Conservation (phyloP, 768 basidiomycete species). For the Pleurotus salmoneostramineus region DNA sequence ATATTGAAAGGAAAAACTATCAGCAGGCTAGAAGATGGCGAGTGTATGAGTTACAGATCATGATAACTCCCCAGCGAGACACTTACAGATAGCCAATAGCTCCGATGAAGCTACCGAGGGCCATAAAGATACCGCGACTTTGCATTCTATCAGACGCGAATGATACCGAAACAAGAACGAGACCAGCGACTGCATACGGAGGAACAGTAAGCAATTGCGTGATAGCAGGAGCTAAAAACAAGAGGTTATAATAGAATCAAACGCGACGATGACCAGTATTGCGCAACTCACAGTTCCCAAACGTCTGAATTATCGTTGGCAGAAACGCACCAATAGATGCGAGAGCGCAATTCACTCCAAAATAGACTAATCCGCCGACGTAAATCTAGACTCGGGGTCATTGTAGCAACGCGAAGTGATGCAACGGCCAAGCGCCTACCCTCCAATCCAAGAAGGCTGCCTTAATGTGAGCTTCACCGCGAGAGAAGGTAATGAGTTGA, state of each 20-base stretch:
- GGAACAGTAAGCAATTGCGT: constrained; percentile 79
- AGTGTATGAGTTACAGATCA: background rate
- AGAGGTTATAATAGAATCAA: background rate
- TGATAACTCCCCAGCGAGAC: background rate
- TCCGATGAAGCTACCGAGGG: constrained; percentile 37
- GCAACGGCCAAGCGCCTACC: constrained; percentile 23
- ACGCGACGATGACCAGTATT: background rate
- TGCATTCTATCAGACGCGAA: constrained; percentile 67
- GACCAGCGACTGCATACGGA: constrained; percentile 70
- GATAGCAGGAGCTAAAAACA: constrained; percentile 49
- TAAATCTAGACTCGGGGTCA: constrained; percentile 45
- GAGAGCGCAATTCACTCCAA: constrained; percentile 71
- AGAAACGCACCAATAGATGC: constrained; percentile 80
- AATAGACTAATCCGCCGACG: constrained; percentile 68
- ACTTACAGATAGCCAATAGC: constrained; percentile 63
- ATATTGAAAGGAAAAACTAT: constrained; percentile 47
- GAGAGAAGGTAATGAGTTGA: too few relatives aligned
- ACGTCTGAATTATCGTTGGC: constrained; percentile 74
- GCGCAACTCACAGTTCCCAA: constrained; percentile 60
- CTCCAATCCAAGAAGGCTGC: constrained; percentile 73
- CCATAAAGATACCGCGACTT: constrained; percentile 49
- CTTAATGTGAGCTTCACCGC: constrained; percentile 49
- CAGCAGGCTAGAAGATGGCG: constrained; percentile 39
- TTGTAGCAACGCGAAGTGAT: background rate
- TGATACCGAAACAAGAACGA: constrained; percentile 54